Conservation (phyloP, 306 rosid genomes). For the Neltuma alba region DNA sequence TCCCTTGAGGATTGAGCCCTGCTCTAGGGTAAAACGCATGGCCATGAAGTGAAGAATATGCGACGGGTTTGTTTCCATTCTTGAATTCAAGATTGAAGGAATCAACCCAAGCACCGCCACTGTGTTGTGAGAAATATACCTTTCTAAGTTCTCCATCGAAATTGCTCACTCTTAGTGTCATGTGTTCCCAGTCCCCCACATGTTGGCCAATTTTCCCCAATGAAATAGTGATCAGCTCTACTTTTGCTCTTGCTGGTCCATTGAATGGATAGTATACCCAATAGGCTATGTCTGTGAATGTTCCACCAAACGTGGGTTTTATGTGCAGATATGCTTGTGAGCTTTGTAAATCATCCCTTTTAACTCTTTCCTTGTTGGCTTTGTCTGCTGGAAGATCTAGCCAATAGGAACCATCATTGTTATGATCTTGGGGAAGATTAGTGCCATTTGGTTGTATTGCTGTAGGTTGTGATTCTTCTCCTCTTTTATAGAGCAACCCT, state of each 20-base stretch:
- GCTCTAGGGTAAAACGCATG: conserved; percentile 55
- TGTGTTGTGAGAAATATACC: conserved; percentile 57
- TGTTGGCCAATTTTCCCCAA: conserved; percentile 51
- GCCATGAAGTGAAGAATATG: conserved; percentile 53
- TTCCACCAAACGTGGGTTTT: conserved; percentile 62
- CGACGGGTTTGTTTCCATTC: conserved; percentile 42
- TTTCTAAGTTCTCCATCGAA: conserved; percentile 43
- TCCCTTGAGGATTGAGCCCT: conserved; percentile 60
- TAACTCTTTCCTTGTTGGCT: conserved; percentile 43
- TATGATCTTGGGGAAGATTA: conserved; percentile 57
- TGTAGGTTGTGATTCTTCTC: conserved; percentile 41
- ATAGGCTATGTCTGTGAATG: conserved; percentile 50
- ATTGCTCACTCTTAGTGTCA: neutral
- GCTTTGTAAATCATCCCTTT: conserved; percentile 46
- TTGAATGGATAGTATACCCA: conserved; percentile 69
- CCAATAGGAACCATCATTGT: conserved; percentile 61
- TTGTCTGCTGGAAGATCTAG: conserved; percentile 49
- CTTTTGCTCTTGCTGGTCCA: conserved; percentile 56
- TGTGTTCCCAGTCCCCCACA: neutral
- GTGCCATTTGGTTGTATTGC: conserved; percentile 43
- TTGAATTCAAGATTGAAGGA: conserved; percentile 46
- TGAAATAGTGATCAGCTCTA: conserved; percentile 36
- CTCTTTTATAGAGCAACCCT: conserved; percentile 45
- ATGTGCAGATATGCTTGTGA: conserved; percentile 47
- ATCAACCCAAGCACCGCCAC: conserved; percentile 56